phyloP scores from a whole-genome alignment of 495 filamentous ascomycete genomes.

The Xylaria sp. region DNA sequence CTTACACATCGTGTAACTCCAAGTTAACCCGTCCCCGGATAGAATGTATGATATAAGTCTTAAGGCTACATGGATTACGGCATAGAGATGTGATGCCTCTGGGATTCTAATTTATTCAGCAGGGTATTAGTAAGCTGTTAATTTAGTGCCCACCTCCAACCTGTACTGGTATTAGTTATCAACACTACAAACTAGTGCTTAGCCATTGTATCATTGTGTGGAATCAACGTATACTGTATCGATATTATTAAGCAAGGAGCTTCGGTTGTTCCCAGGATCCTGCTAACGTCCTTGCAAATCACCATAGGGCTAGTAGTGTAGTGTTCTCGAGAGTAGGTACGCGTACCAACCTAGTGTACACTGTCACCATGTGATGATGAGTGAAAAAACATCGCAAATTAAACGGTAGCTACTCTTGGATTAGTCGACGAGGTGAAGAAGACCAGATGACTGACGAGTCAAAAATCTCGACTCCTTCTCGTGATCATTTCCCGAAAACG shows the following conservation, averaged over 20 bases:
- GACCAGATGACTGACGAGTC: not conserved
- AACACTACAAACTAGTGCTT: constrained; percentile 3
- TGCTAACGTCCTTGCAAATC: not conserved
- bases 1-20: not conserved
- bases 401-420: constrained; percentile 5
- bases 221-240: not conserved
- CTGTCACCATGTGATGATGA: not conserved
- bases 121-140: constrained; percentile 1
- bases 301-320: not conserved
- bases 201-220: not conserved
- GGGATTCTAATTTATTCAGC: not conserved
- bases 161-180: not conserved
- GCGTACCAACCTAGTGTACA: not conserved
- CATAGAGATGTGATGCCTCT: not conserved
- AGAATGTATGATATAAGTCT: not conserved
- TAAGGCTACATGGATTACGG: not conserved
- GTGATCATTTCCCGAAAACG: constrained; percentile 9
- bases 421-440: not conserved
- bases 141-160: not conserved
- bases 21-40: constrained; percentile 4
- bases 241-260: constrained; percentile 1
- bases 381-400: not conserved
- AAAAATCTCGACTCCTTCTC: not conserved
- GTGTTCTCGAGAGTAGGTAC: not conserved
- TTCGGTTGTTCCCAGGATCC: not conserved